Percentiles rank a stretch among this genome's conserved stretches.
Evolutionary conservation across 2,329 filamentous ascomycete genomes (phyloP).

Genomic region (Xylariaceae sp.): DNA sequence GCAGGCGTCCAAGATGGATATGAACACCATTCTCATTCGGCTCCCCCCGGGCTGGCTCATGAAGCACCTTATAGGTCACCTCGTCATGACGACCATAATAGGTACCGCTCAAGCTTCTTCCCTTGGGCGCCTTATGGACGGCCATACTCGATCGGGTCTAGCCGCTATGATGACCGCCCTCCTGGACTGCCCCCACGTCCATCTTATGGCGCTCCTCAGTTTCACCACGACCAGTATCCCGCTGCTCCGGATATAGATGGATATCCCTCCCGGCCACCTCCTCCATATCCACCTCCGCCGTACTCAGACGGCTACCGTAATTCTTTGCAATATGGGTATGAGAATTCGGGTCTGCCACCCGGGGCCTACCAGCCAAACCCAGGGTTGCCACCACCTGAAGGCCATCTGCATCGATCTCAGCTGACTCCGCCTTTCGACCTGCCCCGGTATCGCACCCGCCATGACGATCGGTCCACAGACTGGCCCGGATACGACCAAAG

Average conservation of each 20-base stretch:
- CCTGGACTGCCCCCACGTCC: slow-evolving; percentile 1
- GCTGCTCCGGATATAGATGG: slow-evolving; percentile 11
- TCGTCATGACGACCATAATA: slow-evolving; percentile 11
- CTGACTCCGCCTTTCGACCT: slow-evolving; percentile 15
- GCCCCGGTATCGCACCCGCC: slow-evolving; percentile 7
- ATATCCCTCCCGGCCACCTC: slow-evolving; percentile 9
- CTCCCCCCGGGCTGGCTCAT: slow-evolving; percentile 5
- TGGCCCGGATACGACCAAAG: slow-evolving; percentile 6
- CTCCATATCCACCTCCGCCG: slow-evolving; percentile 9
- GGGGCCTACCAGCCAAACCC: slow-evolving; percentile 16
- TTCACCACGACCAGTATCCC: slow-evolving; percentile 13
- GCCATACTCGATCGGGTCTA: slow-evolving; percentile 9
- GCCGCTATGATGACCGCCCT: slow-evolving; percentile 10
- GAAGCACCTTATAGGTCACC: slow-evolving; percentile 4
- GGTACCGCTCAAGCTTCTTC: slow-evolving; percentile 6
- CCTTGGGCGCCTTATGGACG: slow-evolving; percentile 8
- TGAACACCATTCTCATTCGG: slow-evolving; percentile 8
- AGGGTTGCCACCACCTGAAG: slow-evolving; percentile 15
- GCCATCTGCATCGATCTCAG: slow-evolving; percentile 9
- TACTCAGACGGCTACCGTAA: slow-evolving; percentile 4
- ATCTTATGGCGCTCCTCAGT: slow-evolving; percentile 2
- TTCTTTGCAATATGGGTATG: slow-evolving; percentile 8
- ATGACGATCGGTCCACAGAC: slow-evolving; percentile 9
- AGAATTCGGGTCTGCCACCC: slow-evolving; percentile 5
- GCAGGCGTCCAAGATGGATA: slow-evolving; percentile 7